These are phyloP conservation scores for Penicillium fuscoglaucum DNA, from an alignment of 2,329 filamentous ascomycete species.

Conservation along the genomic window DNA sequence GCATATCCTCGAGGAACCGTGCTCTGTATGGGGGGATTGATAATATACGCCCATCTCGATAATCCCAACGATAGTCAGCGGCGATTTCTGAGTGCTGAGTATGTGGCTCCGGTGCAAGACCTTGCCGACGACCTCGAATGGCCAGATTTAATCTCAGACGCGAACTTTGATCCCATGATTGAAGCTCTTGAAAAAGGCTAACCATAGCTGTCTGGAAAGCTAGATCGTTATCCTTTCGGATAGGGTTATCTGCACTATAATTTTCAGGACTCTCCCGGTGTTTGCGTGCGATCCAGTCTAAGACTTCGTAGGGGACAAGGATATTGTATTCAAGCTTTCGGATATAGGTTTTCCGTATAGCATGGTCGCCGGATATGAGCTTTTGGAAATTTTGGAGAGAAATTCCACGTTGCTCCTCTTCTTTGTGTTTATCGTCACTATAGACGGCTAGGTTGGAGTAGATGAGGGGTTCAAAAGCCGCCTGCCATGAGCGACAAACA, in stretches of 20 bases:
- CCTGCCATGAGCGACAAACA: slow-evolving; percentile 20
- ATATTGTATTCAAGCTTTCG: slow-evolving; percentile 12
- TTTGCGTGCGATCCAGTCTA: slow-evolving; percentile 11
- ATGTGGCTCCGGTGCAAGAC: slow-evolving; percentile 14
- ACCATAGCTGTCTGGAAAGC: slow-evolving; percentile 7
- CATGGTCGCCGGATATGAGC: slow-evolving; percentile 8
- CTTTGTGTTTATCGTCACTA: slow-evolving; percentile 8
- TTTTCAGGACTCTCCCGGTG: not conserved
- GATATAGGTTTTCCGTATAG: slow-evolving; percentile 8
- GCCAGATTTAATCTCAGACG: slow-evolving; percentile 7
- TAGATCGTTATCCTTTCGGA: slow-evolving; percentile 14
- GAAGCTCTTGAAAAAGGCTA: slow-evolving; percentile 8
- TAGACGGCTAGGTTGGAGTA: slow-evolving; percentile 12
- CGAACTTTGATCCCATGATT: slow-evolving; percentile 6
- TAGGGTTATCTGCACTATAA: slow-evolving; percentile 11
- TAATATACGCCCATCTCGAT: too few species aligned
- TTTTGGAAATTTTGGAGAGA: slow-evolving; percentile 10
- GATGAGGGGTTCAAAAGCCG: slow-evolving; percentile 13
- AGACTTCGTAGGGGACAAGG: slow-evolving; percentile 10
- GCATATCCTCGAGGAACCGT: slow-evolving; percentile 9
- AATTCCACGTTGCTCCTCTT: not conserved
- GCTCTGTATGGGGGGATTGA: slow-evolving; percentile 14
- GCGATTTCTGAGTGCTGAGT: slow-evolving; percentile 1
- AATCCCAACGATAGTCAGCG: too few species aligned
- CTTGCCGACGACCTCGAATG: slow-evolving; percentile 5